Conservation (phyloP, 306 rosid species). For the Cicer yamashitae region DNA sequence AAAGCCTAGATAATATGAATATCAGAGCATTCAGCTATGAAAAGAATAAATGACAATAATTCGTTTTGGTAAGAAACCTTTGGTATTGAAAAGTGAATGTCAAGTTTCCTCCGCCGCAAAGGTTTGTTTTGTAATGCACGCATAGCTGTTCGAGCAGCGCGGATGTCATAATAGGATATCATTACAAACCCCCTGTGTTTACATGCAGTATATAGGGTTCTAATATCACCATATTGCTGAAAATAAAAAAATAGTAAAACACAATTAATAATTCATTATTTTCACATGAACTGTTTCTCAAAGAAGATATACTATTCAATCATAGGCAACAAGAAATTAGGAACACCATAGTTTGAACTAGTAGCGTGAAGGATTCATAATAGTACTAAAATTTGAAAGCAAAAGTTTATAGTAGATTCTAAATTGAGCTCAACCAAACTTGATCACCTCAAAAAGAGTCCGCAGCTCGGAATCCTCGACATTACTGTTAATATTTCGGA, state of each 20-base stretch:
- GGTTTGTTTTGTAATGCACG: slow-evolving; percentile 93
- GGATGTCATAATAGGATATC: slow-evolving; percentile 98
- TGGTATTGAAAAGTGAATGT: slow-evolving; percentile 97
- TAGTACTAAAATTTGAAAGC: slow-evolving; percentile 32
- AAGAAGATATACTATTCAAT: slow-evolving; percentile 17
- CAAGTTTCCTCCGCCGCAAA: slow-evolving; percentile 92
- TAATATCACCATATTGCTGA: slow-evolving; percentile 96
- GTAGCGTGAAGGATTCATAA: not conserved
- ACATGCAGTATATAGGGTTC: slow-evolving; percentile 98
- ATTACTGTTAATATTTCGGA: slow-evolving; percentile 89
- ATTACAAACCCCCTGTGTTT: slow-evolving; percentile 98
- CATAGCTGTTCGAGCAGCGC: slow-evolving; percentile 98
- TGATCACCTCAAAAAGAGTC: slow-evolving; percentile 78
- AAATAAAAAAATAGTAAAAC: slow-evolving; percentile 27
- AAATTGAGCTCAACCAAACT: slow-evolving; percentile 24
- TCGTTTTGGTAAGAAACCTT: slow-evolving; percentile 58
- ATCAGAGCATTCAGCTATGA: slow-evolving; percentile 25
- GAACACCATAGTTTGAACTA: slow-evolving; percentile 12
- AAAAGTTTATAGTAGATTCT: slow-evolving; percentile 21
- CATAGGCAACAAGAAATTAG: slow-evolving; percentile 17
- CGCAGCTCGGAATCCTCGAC: slow-evolving; percentile 90
- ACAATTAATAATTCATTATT: slow-evolving; percentile 39
- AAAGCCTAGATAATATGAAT: slow-evolving; percentile 25
- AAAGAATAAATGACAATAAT: slow-evolving; percentile 26
- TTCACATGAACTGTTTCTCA: slow-evolving; percentile 17